Evolutionary conservation across 495 filamentous ascomycete species (phyloP), one percentile per base, ranked within the genome.

Genomic region (Pseudevernia furfuracea): DNA sequence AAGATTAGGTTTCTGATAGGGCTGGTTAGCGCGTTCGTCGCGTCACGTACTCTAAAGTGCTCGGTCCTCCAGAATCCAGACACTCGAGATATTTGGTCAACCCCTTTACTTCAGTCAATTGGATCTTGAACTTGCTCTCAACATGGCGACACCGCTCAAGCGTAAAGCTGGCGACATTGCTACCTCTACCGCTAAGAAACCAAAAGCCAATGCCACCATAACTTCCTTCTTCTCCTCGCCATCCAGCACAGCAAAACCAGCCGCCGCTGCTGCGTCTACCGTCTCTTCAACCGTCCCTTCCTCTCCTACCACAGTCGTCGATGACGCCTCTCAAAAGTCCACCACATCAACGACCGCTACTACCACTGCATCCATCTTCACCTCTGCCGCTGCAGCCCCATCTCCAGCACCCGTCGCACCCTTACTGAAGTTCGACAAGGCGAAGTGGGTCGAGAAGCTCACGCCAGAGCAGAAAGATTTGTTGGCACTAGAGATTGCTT

Each of bases 401-500:
- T 60, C 64, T 37, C 36, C 68, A 25, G 48, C 66, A 52, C 65
- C 75, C 5, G 74, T 75, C 1, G 37, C 72, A n/a, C 68, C 75
- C 1, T 72, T 75, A 1, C 69, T 75, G 6, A 90, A 83, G 58
- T 97, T 96, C 76, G 82, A 96, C 78, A 97, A 96, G 76, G 82
- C 80, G 9, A 89, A 86, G 78, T 98, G 94, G 94, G 80, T 91
- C 1, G 82, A 83, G 17, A 84, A 83, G 48, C 80, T 98, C 63
- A 92, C 85, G 0, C 68, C 81, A 8, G 95, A 97, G 78, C 90
- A 96, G 74, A 89, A 85, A 70, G 81, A 86, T 23, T 77, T 97
- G 34, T 80, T 98, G 44, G 78, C 88, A 65, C 80, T 98, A 37
- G 94, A 98, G 75, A 96, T 97, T 70, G 83, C 93, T 46, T 96